A percentile compares a stretch with the other conserved stretches of the same genome.
Evolutionary conservation across 176 grass and related monocot species (phyloP).

Genomic region (Cenchrus americanus): DNA sequence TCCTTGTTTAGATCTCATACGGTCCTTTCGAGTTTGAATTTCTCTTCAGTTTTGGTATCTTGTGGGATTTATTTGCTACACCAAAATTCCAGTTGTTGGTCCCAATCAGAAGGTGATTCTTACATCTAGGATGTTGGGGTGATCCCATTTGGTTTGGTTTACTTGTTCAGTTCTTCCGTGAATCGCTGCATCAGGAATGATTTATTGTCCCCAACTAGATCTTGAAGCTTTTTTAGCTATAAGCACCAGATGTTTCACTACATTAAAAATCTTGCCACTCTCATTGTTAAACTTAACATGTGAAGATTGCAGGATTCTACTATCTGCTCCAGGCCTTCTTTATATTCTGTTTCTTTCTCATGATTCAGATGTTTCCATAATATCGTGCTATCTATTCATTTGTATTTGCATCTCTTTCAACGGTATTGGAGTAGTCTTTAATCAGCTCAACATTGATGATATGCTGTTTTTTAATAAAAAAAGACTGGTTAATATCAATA

Average conservation of each 20-base stretch:
- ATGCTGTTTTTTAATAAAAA: background rate
- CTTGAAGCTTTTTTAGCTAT: background rate
- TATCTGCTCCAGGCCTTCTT: background rate
- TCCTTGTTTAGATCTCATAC: constrained; percentile 7
- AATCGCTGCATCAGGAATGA: background rate
- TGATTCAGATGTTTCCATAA: background rate
- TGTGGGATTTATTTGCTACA: constrained; percentile 11
- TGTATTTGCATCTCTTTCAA: background rate
- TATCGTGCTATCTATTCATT: constrained; percentile 3
- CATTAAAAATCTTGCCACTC: background rate
- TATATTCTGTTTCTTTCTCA: background rate
- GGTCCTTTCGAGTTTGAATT: constrained; percentile 26
- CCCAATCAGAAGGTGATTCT: background rate
- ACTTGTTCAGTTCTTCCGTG: background rate
- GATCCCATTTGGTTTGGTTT: background rate
- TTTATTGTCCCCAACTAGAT: background rate
- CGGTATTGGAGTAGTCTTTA: background rate
- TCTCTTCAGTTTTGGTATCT: background rate
- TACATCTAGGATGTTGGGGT: background rate
- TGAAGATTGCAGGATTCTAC: background rate
- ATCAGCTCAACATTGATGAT: background rate
- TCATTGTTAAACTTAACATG: background rate
- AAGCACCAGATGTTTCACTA: background rate
- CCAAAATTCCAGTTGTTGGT: background rate
- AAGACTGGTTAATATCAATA: background rate